Evolutionary conservation across 164 flowering plant genomes (phyloP).

Genomic region (Magnolia changhungtana): DNA sequence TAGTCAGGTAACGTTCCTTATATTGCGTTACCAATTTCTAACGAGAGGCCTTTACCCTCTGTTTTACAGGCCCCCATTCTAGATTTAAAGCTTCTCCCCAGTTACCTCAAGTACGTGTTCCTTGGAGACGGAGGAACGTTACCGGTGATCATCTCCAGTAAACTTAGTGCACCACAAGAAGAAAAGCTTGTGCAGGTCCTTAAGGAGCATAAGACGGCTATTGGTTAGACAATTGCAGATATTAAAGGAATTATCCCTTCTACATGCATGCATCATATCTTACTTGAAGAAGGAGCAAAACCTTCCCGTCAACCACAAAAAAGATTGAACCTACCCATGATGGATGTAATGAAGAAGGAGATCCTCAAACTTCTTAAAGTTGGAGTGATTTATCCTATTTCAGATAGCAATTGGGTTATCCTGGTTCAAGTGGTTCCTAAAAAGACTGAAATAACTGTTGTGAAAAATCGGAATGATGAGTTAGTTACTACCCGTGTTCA

Average conservation of each 20-base stretch:
- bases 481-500: background rate
- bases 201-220: constrained; percentile 5
- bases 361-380: constrained; percentile 8
- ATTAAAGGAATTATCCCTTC: background rate
- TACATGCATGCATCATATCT: background rate
- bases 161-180: background rate
- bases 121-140: background rate
- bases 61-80: background rate
- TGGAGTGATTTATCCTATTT: background rate
- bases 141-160: background rate
- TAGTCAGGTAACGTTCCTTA: background rate
- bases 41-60: constrained; percentile 6
- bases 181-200: constrained; percentile 5
- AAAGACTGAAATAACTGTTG: background rate
- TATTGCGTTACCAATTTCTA: background rate
- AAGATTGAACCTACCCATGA: background rate
- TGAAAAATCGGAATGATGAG: no score
- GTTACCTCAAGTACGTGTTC: background rate
- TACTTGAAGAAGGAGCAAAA: background rate
- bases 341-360: constrained; percentile 5
- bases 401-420: no score
- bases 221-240: background rate
- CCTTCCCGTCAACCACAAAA: background rate
- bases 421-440: background rate
- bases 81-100: background rate